Conservation (phyloP, 805 yeast genomes). For the Ogataea trehaloabstinens region DNA sequence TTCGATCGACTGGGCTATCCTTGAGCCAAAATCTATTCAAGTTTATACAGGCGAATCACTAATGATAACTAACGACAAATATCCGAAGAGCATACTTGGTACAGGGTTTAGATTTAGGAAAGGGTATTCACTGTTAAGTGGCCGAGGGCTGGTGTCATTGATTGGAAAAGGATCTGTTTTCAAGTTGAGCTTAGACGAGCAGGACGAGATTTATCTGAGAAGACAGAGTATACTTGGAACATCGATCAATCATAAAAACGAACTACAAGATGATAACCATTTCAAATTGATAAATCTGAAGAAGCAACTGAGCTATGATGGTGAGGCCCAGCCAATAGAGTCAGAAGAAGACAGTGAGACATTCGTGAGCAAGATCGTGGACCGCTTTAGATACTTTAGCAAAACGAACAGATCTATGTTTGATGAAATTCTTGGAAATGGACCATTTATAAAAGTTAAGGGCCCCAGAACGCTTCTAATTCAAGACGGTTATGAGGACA, state of each 20-base stretch:
- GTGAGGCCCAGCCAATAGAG: constrained; percentile 7
- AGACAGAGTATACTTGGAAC: constrained; percentile 47
- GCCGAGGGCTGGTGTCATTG: constrained; percentile 56
- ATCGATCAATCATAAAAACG: constrained; percentile 48
- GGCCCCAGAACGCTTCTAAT: constrained; percentile 56
- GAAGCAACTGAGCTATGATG: constrained; percentile 1
- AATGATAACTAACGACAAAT: constrained; percentile 32
- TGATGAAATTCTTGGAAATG: constrained; percentile 32
- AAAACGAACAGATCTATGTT: constrained; percentile 3
- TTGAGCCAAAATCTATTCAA: constrained; percentile 46
- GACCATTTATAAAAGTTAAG: constrained; percentile 44
- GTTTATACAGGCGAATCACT: constrained; percentile 55
- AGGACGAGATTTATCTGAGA: constrained; percentile 49
- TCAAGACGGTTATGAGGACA: constrained; percentile 38
- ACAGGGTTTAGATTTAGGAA: constrained; percentile 32
- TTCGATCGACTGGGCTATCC: constrained; percentile 58
- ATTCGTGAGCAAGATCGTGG: constrained; percentile 12
- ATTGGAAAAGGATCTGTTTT: constrained; percentile 56
- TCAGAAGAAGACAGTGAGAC: constrained; percentile 7
- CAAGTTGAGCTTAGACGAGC: constrained; percentile 41
- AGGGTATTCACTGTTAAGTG: constrained; percentile 50
- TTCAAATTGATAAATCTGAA: constrained; percentile 18
- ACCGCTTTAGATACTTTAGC: background rate
- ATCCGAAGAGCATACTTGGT: constrained; percentile 48
- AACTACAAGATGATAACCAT: constrained; percentile 31